phyloP scores from a whole-genome alignment of 2,329 filamentous ascomycete genomes.

The Fusarium proliferatum region DNA sequence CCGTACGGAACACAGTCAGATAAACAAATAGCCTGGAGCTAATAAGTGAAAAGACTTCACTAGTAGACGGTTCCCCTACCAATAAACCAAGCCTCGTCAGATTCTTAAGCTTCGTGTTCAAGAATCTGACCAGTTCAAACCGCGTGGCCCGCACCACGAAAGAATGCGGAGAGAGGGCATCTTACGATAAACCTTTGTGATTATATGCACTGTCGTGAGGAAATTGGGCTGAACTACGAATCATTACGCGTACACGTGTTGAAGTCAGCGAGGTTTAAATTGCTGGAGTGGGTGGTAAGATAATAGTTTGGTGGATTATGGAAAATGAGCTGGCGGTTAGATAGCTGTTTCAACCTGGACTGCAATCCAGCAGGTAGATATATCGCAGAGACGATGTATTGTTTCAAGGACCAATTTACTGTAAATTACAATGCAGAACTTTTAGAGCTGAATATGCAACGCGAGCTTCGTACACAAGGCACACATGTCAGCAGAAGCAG shows the following conservation, averaged over 20 bases:
- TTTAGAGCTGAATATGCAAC: background rate
- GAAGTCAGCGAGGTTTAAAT: background rate
- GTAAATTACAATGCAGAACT: background rate
- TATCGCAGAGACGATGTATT: background rate
- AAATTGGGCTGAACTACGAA: background rate
- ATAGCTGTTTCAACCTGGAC: background rate
- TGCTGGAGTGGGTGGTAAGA: slow-evolving; percentile 24
- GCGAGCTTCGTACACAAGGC: background rate
- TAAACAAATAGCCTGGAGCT: background rate
- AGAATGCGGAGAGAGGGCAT: background rate
- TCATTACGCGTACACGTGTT: slow-evolving; percentile 17
- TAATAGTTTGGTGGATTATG: background rate
- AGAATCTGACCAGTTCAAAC: slow-evolving; percentile 10
- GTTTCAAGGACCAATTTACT: too few relatives aligned
- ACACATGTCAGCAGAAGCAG: background rate
- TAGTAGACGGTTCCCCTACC: background rate
- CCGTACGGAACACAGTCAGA: background rate
- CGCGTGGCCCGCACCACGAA: background rate
- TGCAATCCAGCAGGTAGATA: background rate
- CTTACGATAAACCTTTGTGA: background rate
- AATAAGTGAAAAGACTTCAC: background rate
- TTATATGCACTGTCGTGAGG: background rate
- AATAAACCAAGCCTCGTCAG: background rate
- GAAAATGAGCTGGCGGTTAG: background rate
- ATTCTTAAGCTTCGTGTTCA: background rate